Evolutionary conservation across 495 filamentous ascomycete species (phyloP).

Genomic region (Penicillium argentinense): DNA sequence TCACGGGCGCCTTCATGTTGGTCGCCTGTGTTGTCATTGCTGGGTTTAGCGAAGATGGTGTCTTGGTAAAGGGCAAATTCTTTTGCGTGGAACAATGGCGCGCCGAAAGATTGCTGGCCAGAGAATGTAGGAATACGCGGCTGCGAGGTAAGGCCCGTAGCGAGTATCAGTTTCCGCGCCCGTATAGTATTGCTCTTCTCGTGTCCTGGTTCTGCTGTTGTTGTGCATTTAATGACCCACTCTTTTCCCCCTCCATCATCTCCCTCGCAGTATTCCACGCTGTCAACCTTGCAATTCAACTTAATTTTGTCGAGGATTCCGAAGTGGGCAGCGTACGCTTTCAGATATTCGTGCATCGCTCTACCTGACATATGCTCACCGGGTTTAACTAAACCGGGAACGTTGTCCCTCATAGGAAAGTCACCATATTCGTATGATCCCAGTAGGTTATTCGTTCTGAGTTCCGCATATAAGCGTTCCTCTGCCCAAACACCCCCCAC

Average conservation of each 20-base stretch:
- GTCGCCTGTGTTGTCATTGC: conserved; percentile 7
- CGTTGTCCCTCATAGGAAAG: conserved; percentile 7
- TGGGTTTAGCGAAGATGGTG: conserved; percentile 8
- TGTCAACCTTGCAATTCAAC: conserved; percentile 9
- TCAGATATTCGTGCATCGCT: conserved; percentile 12
- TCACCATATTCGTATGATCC: conserved; percentile 13
- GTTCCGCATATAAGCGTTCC: conserved; percentile 11
- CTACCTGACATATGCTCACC: conserved; percentile 10
- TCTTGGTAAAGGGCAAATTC: conserved; percentile 11
- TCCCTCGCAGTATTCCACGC: conserved; percentile 10
- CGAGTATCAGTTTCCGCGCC: conserved; percentile 9
- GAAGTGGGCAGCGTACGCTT: conserved; percentile 12
- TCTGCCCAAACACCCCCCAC: conserved; percentile 11
- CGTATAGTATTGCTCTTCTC: conserved; percentile 10
- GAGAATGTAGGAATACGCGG: conserved; percentile 12
- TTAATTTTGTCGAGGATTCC: conserved; percentile 9
- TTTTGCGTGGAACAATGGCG: conserved; percentile 10
- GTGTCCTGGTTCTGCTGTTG: conserved; percentile 3
- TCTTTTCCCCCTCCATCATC: conserved; percentile 8
- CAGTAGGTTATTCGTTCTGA: conserved; percentile 9
- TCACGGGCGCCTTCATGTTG: conserved; percentile 5
- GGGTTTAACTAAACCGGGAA: conserved; percentile 9
- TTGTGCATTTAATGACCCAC: conserved; percentile 9
- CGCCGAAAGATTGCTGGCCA: conserved; percentile 7
- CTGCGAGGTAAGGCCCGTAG: conserved; percentile 10